Base-by-base conservation (phyloP, 2,329 filamentous ascomycete species). In the Colletotrichum somersetense region DNA sequence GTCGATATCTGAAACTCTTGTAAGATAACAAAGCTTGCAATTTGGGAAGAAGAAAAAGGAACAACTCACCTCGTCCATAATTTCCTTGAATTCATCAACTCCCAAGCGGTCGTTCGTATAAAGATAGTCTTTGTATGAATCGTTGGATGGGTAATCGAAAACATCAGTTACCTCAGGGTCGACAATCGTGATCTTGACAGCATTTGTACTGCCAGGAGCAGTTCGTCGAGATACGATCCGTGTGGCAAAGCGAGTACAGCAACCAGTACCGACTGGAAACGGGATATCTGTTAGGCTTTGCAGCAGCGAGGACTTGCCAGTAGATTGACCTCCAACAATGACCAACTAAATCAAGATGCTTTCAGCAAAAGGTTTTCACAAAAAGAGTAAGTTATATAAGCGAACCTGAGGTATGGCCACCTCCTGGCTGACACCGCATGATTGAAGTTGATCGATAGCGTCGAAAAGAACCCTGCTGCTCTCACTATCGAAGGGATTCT, bases 181-280 rank as follows among this genome's bases (percentile, higher is more conserved):
- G 1, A 77, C 74, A 35, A 83, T 81, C 0, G 77, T 79, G 12
- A 82, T 80, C 11, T 77, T 75, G 46, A 80, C 78, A 6, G 73
- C 72, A 35, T 79, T 80, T 16, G 67, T 33, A 2, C 75, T 79
- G 1, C 74, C 77, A 0, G 78, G 78, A 0, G 75, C 71, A 0
- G 81, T 81, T 7, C 79, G 78, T 0, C 78, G 77, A 7, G 83
- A 81, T n/a, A 80, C 76, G 10, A 83, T 82, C 1, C 80, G 78
- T 0, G 80, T 83, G 0, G 81, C 80, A 52, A 81, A 83, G 20
- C 81, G 78, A 55, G 81, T 83, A 62, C 81, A 83, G 23, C 78
- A 76, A 0, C 75, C 75, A 7, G 68, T 75, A 14, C 77, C 78
- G 0, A 80, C 77, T 0, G 79, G 79, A 44, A 83, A 83, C 0